A percentile compares a stretch with the other conserved stretches of the same genome.
phyloP scores from a whole-genome alignment of 1,139 yeast genomes.

The Lodderomyces beijingensis region DNA sequence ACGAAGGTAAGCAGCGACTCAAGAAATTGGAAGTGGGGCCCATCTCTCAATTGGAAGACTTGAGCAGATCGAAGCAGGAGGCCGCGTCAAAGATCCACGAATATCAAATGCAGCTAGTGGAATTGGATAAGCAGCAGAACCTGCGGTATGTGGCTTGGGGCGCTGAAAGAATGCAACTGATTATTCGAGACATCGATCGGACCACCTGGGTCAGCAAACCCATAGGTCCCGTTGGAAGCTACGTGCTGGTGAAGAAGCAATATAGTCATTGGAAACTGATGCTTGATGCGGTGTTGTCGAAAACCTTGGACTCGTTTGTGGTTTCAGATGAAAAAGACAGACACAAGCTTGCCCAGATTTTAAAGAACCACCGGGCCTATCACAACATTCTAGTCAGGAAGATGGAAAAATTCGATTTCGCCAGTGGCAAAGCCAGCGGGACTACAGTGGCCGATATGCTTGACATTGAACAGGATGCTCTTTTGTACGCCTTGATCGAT shows the following conservation, averaged over 20 bases:
- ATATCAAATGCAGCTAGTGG: constrained; percentile 6
- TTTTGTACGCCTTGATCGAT: constrained; percentile 66
- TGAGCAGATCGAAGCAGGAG: constrained; percentile 4
- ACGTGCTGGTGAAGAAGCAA: constrained; percentile 52
- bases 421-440: constrained; percentile 21
- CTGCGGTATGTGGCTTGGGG: constrained; percentile 47
- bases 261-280: constrained; percentile 58
- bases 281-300: constrained; percentile 48
- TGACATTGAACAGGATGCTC: constrained; percentile 48
- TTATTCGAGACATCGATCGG: constrained; percentile 40
- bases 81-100: constrained; percentile 5
- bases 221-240: constrained; percentile 80
- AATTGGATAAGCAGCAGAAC: constrained; percentile 17
- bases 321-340: constrained; percentile 66
- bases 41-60: constrained; percentile 6
- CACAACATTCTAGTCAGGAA: constrained; percentile 50
- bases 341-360: constrained; percentile 38
- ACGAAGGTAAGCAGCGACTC: constrained; percentile 9
- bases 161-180: constrained; percentile 26
- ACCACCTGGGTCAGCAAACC: constrained; percentile 48
- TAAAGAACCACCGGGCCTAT: constrained; percentile 25
- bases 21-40: constrained; percentile 4
- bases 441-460: constrained; percentile 60
- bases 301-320: constrained; percentile 57
- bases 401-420: constrained; percentile 53